Percentiles rank a stretch among this genome's conserved stretches.
phyloP scores from a whole-genome alignment of 192 early-diverging fungal species.

The Entomortierella beljakovae region DNA sequence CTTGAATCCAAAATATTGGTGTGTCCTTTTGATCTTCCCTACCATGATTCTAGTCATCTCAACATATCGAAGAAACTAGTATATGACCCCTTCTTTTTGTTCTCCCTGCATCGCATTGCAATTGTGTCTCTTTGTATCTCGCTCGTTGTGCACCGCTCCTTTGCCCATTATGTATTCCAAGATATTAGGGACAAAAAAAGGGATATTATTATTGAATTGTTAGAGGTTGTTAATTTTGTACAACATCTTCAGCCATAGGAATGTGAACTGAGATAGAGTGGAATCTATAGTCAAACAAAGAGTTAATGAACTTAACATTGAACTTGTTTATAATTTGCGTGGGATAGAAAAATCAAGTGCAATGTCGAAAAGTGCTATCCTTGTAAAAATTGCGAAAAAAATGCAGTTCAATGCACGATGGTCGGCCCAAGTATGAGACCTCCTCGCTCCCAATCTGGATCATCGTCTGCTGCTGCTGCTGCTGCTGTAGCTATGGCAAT shows the following conservation, averaged over 20 bases:
- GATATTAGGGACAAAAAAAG: not conserved
- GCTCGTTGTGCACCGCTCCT: too few relatives aligned
- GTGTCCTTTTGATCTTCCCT: not conserved
- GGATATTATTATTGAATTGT: not conserved
- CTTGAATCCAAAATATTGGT: not conserved
- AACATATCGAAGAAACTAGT: not conserved
- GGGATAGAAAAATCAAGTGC: slow-evolving; percentile 45
- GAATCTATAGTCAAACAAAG: not conserved
- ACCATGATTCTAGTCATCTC: not conserved
- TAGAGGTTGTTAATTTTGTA: too few relatives aligned
- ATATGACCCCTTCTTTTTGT: not conserved
- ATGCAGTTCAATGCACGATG: slow-evolving; percentile 37
- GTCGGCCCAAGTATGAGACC: slow-evolving; percentile 48
- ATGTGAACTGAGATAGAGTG: not conserved
- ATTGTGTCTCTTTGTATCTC: not conserved
- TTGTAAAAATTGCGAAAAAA: slow-evolving; percentile 45
- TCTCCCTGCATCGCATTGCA: slow-evolving; percentile 1
- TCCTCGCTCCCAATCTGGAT: slow-evolving; percentile 36
- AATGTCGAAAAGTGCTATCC: slow-evolving; percentile 47
- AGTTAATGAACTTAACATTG: not conserved
- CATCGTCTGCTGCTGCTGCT: slow-evolving; percentile 36
- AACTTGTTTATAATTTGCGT: not conserved
- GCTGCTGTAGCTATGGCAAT: slow-evolving; percentile 43
- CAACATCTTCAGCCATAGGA: too few relatives aligned
- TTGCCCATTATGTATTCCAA: not conserved